phyloP scores from a whole-genome alignment of 371 early-diverging fungal species.

The Thermomucor indicae-seudaticae region DNA sequence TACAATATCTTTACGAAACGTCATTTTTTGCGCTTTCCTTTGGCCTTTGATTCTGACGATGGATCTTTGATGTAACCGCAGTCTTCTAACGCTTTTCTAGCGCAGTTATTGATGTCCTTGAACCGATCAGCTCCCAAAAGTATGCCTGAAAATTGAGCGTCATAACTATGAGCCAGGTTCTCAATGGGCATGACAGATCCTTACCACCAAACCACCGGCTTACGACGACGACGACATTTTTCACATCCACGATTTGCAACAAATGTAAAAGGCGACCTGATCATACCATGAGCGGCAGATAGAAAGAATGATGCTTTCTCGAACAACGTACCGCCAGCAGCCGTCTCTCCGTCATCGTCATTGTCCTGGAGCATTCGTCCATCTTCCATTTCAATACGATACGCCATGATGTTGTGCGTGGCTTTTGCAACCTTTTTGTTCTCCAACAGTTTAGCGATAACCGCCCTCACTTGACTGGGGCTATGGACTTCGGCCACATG shows the following conservation, averaged over 20 bases:
- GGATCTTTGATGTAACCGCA: slow-evolving; percentile 54
- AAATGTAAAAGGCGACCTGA: slow-evolving; percentile 69
- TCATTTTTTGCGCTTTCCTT: slow-evolving; percentile 6
- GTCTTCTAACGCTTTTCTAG: slow-evolving; percentile 64
- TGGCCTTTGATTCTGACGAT: not conserved
- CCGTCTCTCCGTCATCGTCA: slow-evolving; percentile 83
- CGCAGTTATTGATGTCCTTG: slow-evolving; percentile 87
- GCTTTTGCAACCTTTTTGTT: slow-evolving; percentile 80
- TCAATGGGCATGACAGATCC: not conserved
- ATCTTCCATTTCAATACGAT: slow-evolving; percentile 62
- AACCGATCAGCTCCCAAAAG: slow-evolving; percentile 84
- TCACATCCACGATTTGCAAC: slow-evolving; percentile 68
- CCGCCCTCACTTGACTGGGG: slow-evolving; percentile 55
- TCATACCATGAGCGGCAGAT: not conserved
- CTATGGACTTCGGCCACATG: slow-evolving; percentile 68
- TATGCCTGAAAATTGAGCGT: slow-evolving; percentile 34
- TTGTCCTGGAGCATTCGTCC: slow-evolving; percentile 66
- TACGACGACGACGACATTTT: slow-evolving; percentile 81
- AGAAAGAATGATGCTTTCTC: not conserved
- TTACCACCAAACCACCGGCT: slow-evolving; percentile 90
- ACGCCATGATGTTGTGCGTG: slow-evolving; percentile 90
- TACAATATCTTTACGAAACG: not conserved
- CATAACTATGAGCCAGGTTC: not conserved
- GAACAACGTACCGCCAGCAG: slow-evolving; percentile 58
- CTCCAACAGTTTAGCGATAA: slow-evolving; percentile 56